A percentile compares a stretch with the other conserved stretches of the same genome.
phyloP scores from a whole-genome alignment of 108 stramenopile species.

The Seminavis robusta region DNA sequence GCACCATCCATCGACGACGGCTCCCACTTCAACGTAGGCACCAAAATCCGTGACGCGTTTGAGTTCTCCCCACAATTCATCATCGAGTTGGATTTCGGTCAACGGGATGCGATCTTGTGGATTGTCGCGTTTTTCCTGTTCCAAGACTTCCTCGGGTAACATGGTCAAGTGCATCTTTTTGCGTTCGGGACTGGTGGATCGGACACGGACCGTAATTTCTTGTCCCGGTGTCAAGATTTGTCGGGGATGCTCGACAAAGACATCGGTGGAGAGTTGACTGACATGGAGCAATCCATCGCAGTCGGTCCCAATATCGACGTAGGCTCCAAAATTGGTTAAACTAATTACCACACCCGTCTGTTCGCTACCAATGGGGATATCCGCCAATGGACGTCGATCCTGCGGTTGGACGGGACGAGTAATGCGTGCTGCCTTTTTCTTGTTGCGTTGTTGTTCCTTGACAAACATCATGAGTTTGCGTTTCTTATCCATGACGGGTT shows the following conservation, averaged over 20 bases:
- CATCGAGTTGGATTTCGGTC: conserved; percentile 75
- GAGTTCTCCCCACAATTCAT: conserved; percentile 90
- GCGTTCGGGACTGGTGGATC: conserved; percentile 40
- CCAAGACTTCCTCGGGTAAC: conserved; percentile 45
- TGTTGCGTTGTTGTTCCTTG: conserved; percentile 53
- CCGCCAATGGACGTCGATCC: conserved; percentile 44
- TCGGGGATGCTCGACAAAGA: conserved; percentile 79
- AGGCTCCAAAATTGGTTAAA: conserved; percentile 84
- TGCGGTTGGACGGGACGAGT: conserved; percentile 47
- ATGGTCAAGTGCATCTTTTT: conserved; percentile 84
- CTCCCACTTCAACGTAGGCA: conserved; percentile 87
- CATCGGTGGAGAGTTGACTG: conserved; percentile 65
- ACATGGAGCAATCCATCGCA: conserved; percentile 87
- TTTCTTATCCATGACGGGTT: conserved; percentile 59
- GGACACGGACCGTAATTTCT: conserved; percentile 65
- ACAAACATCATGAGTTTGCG: conserved; percentile 51
- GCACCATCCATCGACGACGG: conserved; percentile 85
- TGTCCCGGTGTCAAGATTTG: conserved; percentile 69
- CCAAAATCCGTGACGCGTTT: conserved; percentile 88
- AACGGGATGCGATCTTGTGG: conserved; percentile 57
- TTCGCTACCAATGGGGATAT: conserved; percentile 47
- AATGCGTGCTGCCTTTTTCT: conserved; percentile 47
- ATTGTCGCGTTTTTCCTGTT: conserved; percentile 51
- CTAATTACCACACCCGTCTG: conserved; percentile 70
- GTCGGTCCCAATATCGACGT: conserved; percentile 87